Evolutionary conservation across 2,329 filamentous ascomycete species (phyloP), one percentile per base, ranked within the genome.

Genomic region (Mariannaea sp.): DNA sequence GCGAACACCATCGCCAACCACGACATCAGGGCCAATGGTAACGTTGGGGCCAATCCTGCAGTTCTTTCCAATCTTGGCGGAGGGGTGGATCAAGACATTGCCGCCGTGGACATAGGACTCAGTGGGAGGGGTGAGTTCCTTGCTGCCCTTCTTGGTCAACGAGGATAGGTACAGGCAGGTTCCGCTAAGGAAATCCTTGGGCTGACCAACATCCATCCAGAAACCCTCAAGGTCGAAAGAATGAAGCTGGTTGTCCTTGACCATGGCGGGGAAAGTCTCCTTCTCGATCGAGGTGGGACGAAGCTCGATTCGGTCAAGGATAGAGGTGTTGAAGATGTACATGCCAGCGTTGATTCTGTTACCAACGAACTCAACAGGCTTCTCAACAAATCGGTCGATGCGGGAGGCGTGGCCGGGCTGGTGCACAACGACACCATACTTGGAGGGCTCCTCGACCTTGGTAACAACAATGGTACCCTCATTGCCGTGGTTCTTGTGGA

Each of bases 121-220:
- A 10, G 81, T 83, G 36, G 82, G 74, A 1, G 92, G 80, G 7
- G 87, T 86, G 45, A 97, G 88, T 56, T 89, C 82, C 78, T 95
- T 92, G 70, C 90, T 90, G 71, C 86, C 85, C 77, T 89, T 92
- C 84, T 96, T 96, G 54, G 92, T 83, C 56, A 97, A 84, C 3
- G 91, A 96, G 40, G 90, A 92, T 46, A 99, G 89, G 79, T 97
- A 97, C 58, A 99, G 83, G 77, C 93, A 97, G 57, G 94, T 97
- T 59, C 93, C 93, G 17, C 89, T 91, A 50, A 99, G 81, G 84
- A 97, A 99, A 72, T 99, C 93, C 80, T 97, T 99, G 66, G 93
- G 93, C 77, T 99, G 93, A 67, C 93, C 93, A 61, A 99, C 91
- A 67, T 97, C 93, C 93, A 97, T 97, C 93, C 93, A 97, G 85